phyloP scores from a whole-genome alignment of 73 alveolate genomes.

The Paramecium primaurelia region DNA sequence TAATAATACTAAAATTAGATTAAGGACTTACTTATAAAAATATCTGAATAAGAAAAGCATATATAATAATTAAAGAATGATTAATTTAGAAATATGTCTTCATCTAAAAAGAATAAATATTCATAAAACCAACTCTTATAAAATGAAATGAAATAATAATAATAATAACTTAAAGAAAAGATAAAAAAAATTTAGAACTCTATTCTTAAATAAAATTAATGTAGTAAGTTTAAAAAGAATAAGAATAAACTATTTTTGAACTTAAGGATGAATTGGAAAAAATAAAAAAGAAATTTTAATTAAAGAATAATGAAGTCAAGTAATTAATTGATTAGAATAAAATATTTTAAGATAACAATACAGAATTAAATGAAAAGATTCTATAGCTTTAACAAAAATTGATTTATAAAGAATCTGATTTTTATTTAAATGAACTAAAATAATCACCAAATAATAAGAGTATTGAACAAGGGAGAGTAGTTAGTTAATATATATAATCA shows the following conservation, averaged over 20 bases:
- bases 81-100: not conserved
- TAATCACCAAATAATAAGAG: not conserved
- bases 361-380: not conserved
- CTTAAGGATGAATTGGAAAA: not conserved
- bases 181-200: conserved; percentile 23
- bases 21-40: not conserved
- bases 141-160: not conserved
- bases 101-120: not conserved
- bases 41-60: not conserved
- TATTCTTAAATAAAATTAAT: not conserved
- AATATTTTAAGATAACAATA: not conserved
- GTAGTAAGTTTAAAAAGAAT: not conserved
- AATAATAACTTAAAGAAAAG: not conserved
- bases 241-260: not conserved
- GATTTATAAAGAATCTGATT: not conserved
- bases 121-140: not conserved
- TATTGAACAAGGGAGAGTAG: not conserved
- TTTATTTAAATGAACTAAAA: not conserved
- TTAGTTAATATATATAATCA: not conserved
- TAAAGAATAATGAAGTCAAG: not conserved
- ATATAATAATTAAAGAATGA: not conserved
- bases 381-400: not conserved
- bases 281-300: not conserved
- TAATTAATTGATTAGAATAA: not conserved
- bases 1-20: not conserved